These are phyloP conservation scores for Ceratobasidium papillatum DNA, from an alignment of 1,284 basidiomycete genomes.

Conservation along the genomic window DNA sequence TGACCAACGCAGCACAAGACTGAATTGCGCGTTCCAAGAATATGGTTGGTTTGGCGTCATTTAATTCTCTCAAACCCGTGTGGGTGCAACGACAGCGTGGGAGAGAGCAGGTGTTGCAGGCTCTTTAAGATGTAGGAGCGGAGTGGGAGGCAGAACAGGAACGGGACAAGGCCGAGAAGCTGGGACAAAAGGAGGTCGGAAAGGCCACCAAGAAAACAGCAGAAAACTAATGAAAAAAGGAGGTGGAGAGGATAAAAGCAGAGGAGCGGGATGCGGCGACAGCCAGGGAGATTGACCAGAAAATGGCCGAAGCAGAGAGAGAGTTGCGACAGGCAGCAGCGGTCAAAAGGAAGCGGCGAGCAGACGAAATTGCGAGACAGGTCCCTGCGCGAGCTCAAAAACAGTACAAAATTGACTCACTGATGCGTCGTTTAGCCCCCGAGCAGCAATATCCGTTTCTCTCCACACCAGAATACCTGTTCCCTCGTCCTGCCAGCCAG, in stretches of 20 bases:
- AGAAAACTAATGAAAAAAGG: background rate
- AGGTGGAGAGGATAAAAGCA: background rate
- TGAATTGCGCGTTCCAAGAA: background rate
- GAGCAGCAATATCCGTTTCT: background rate
- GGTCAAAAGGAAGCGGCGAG: constrained; percentile 3
- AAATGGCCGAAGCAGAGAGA: background rate
- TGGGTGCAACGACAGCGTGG: background rate
- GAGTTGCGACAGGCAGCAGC: background rate
- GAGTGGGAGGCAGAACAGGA: background rate
- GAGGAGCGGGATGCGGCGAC: background rate
- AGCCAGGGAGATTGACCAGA: background rate
- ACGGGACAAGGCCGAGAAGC: background rate
- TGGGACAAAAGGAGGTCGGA: background rate
- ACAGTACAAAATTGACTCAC: background rate
- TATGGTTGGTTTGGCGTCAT: background rate
- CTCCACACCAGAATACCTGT: background rate
- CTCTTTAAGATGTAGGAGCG: background rate
- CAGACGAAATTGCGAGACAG: background rate
- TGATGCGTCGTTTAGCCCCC: too few species aligned
- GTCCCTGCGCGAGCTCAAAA: background rate
- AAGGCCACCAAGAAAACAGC: background rate
- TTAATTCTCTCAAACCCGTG: background rate
- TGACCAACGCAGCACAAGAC: background rate
- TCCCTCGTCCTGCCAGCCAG: background rate
- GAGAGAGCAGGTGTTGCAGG: background rate